Evolutionary conservation across 1,139 yeast genomes (phyloP).

Genomic region (Geotrichum siamense): DNA sequence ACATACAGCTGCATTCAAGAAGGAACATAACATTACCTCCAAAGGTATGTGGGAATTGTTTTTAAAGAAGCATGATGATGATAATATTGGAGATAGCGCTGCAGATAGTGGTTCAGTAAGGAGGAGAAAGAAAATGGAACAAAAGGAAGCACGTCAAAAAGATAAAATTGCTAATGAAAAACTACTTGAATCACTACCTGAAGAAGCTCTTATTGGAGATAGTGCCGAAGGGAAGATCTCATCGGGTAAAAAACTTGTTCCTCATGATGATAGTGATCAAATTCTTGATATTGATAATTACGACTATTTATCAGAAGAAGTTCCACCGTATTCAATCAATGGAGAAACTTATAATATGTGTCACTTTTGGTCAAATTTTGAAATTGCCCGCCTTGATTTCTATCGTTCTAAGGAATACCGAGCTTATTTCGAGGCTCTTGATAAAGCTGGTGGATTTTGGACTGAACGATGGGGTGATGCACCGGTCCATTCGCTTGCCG

Average conservation of each 20-base stretch:
- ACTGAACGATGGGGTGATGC: slow-evolving; percentile 95
- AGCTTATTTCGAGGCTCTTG: slow-evolving; percentile 59
- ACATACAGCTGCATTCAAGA: slow-evolving; percentile 58
- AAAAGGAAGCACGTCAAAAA: slow-evolving; percentile 25
- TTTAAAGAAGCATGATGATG: slow-evolving; percentile 24
- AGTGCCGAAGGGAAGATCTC: slow-evolving; percentile 6
- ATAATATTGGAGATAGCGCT: slow-evolving; percentile 18
- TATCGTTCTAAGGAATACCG: slow-evolving; percentile 60
- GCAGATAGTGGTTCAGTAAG: slow-evolving; percentile 24
- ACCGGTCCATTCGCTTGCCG: slow-evolving; percentile 79
- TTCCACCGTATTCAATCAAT: slow-evolving; percentile 40
- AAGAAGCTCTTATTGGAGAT: slow-evolving; percentile 20
- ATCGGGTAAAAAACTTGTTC: slow-evolving; percentile 15
- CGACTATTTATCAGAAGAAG: slow-evolving; percentile 20
- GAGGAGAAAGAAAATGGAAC: slow-evolving; percentile 28
- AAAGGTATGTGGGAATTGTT: slow-evolving; percentile 42
- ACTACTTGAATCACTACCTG: slow-evolving; percentile 21
- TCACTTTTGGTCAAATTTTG: slow-evolving; percentile 93
- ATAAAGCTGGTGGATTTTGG: slow-evolving; percentile 71
- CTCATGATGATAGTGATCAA: slow-evolving; percentile 14
- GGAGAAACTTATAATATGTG: slow-evolving; percentile 68
- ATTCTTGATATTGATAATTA: slow-evolving; percentile 17
- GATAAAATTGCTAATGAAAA: slow-evolving; percentile 19
- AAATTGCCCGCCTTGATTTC: slow-evolving; percentile 72
- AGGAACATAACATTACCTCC: slow-evolving; percentile 41